Evolutionary conservation across 257 asterid species (phyloP).

Genomic region (Verbascum thapsus): DNA sequence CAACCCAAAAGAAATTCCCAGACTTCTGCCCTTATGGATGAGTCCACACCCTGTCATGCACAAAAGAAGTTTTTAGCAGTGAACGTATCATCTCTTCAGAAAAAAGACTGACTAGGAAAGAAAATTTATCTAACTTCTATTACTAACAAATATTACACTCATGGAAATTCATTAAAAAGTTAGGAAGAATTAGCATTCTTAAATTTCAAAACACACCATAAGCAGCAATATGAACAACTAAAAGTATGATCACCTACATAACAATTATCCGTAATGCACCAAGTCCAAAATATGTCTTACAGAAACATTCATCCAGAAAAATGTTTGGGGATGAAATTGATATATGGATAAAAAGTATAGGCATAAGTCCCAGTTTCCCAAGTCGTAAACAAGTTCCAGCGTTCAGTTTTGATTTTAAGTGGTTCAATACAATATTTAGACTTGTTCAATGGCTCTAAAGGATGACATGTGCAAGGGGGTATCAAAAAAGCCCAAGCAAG

Average conservation of each 20-base stretch:
- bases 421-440: not conserved
- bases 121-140: not conserved
- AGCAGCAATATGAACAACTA: constrained; percentile 15
- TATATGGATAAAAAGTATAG: not conserved
- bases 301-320: constrained; percentile 1
- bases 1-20: constrained; percentile 99
- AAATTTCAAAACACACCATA: constrained; percentile 16
- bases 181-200: not conserved
- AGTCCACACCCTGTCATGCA: constrained; percentile 86
- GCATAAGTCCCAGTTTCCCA: constrained; percentile 3
- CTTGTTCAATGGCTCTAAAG: constrained; percentile 4
- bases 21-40: constrained; percentile 92
- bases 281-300: constrained; percentile 1
- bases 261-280: constrained; percentile 1
- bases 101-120: constrained; percentile 15
- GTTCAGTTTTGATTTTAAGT: constrained; percentile 3
- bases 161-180: not conserved
- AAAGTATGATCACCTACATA: constrained; percentile 15
- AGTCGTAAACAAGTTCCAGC: constrained; percentile 8
- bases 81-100: not conserved
- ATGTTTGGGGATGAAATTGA: constrained; percentile 2
- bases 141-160: not conserved
- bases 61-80: constrained; percentile 28
- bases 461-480: not conserved
- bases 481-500: constrained; percentile 9